Conservation (phyloP, 2,329 filamentous ascomycete species). For the Trichophyton simii region DNA sequence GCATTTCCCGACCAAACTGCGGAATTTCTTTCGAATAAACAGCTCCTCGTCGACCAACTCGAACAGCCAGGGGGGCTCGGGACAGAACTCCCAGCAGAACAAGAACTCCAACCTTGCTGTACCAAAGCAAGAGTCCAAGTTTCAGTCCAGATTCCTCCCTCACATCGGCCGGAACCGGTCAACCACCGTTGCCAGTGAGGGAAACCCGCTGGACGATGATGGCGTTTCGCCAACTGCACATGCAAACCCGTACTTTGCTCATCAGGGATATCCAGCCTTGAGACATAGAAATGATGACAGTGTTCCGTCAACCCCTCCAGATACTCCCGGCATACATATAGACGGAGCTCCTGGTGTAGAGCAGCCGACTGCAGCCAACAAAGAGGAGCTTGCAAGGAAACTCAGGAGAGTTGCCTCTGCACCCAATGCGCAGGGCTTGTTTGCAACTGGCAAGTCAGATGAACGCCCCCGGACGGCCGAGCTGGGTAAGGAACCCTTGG, state of each 20-base stretch:
- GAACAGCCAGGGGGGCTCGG: conserved; percentile 14
- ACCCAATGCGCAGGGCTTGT: conserved; percentile 90
- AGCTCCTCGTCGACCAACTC: conserved; percentile 24
- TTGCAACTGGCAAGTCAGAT: conserved; percentile 48
- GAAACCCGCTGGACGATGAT: conserved; percentile 83
- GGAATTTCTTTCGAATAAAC: conserved; percentile 58
- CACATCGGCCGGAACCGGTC: conserved; percentile 79
- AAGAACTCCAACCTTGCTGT: conserved; percentile 31
- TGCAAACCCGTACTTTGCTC: conserved; percentile 93
- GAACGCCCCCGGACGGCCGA: conserved; percentile 75
- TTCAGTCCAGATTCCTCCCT: conserved; percentile 76
- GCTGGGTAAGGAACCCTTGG: conserved; percentile 67
- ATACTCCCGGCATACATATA: conserved; percentile 68
- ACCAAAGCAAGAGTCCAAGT: conserved; percentile 50
- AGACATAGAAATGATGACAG: conserved; percentile 92
- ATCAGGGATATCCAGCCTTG: conserved; percentile 85
- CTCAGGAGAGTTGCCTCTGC: conserved; percentile 88
- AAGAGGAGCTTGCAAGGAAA: conserved; percentile 88
- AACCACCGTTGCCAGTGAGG: conserved; percentile 83
- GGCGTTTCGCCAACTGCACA: conserved; percentile 80
- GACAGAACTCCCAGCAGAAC: conserved; percentile 29
- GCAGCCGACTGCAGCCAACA: conserved; percentile 63
- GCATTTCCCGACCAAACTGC: conserved; percentile 52
- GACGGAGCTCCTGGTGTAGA: conserved; percentile 54
- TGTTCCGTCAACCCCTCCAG: conserved; percentile 81